A percentile compares a stretch with the other conserved stretches of the same genome.
Conservation (phyloP, 768 basidiomycete genomes). For the Mycena rebaudengoi region DNA sequence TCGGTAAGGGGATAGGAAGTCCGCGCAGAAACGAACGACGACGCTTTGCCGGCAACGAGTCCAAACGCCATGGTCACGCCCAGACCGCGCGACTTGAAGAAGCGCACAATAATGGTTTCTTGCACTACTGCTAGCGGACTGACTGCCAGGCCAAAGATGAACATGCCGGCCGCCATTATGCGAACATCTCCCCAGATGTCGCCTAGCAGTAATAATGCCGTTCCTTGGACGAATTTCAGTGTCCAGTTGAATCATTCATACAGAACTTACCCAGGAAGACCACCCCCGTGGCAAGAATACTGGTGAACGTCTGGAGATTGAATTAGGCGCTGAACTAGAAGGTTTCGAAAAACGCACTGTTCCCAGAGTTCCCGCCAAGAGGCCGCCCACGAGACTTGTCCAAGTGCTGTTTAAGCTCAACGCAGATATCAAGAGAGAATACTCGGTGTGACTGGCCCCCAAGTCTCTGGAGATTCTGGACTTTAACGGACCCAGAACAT, state of each 20-base stretch:
- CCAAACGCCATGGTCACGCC: slow-evolving; percentile 85
- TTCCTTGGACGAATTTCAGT: slow-evolving; percentile 45
- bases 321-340: background rate
- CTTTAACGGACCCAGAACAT: slow-evolving; percentile 84
- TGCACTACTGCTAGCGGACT: slow-evolving; percentile 85
- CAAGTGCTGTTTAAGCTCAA: slow-evolving; percentile 75
- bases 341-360: slow-evolving; percentile 41
- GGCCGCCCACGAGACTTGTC: slow-evolving; percentile 82
- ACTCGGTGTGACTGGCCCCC: slow-evolving; percentile 80
- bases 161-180: slow-evolving; percentile 78
- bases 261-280: slow-evolving; percentile 63
- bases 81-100: slow-evolving; percentile 79
- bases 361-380: slow-evolving; percentile 75
- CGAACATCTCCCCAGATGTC: slow-evolving; percentile 67
- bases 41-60: slow-evolving; percentile 80
- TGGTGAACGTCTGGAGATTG: slow-evolving; percentile 53
- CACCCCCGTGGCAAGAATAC: slow-evolving; percentile 78
- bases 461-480: slow-evolving; percentile 55
- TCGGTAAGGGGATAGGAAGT: slow-evolving; percentile 82
- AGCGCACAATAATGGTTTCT: slow-evolving; percentile 86
- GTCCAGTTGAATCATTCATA: background rate
- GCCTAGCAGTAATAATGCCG: slow-evolving; percentile 69
- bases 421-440: slow-evolving; percentile 79
- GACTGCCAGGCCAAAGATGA: slow-evolving; percentile 81
- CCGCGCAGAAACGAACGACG: slow-evolving; percentile 79